Percentiles rank a stretch among this genome's conserved stretches.
These are phyloP conservation scores for Aspergillus tanneri DNA, from an alignment of 2,329 filamentous ascomycete genomes.

Conservation along the genomic window DNA sequence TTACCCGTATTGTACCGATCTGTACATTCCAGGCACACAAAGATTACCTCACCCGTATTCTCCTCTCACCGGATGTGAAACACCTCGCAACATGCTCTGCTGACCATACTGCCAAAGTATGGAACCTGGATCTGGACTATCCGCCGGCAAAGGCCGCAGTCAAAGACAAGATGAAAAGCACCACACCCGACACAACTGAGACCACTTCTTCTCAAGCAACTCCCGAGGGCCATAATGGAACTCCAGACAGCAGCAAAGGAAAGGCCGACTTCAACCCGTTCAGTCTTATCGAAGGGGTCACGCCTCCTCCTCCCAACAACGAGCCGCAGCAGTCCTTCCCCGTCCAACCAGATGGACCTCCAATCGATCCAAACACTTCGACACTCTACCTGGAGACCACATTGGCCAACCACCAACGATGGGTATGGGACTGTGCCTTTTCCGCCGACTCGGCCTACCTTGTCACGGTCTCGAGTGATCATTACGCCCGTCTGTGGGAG, in stretches of 20 bases:
- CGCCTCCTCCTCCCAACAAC: conserved; percentile 22
- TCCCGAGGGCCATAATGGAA: conserved; percentile 20
- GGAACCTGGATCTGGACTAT: conserved; percentile 77
- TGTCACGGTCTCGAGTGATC: conserved; percentile 89
- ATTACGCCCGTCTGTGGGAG: conserved; percentile 92
- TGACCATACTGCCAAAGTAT: conserved; percentile 93
- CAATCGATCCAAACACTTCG: conserved; percentile 47
- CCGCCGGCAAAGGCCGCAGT: conserved; percentile 40
- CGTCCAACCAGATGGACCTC: conserved; percentile 39
- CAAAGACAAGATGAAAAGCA: conserved; percentile 20
- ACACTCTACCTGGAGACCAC: conserved; percentile 79
- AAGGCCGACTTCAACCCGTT: conserved; percentile 24
- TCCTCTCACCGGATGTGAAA: conserved; percentile 89
- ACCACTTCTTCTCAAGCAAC: conserved; percentile 19
- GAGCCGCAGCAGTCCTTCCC: conserved; percentile 35
- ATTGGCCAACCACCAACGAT: conserved; percentile 84
- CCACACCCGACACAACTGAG: conserved; percentile 14
- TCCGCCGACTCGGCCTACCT: conserved; percentile 90
- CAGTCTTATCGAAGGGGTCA: conserved; percentile 27
- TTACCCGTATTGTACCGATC: conserved; percentile 80
- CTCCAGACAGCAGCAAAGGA: conserved; percentile 24
- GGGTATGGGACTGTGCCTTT: conserved; percentile 98
- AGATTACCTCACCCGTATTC: conserved; percentile 87
- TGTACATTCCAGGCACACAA: conserved; percentile 88
- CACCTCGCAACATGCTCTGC: conserved; percentile 92